Evolutionary conservation across 768 basidiomycete species (phyloP), one percentile per base, ranked within the genome.

Genomic region (Mycena alexandri): DNA sequence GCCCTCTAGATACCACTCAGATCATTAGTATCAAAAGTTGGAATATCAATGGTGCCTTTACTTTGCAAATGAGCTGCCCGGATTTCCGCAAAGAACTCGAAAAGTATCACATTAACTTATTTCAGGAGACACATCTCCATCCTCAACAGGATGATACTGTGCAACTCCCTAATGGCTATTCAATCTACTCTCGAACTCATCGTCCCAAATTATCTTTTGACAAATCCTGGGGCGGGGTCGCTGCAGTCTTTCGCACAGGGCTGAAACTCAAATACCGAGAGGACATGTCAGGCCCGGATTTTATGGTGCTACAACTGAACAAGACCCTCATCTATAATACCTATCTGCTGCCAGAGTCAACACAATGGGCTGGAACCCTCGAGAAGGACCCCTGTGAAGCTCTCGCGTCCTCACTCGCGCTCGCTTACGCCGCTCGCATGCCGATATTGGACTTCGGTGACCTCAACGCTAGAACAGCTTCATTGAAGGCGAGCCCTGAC

Each of bases 151-250:
- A 48, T 14, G 58, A 34, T 4, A 59, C 47, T 5, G 16, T 47
- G n/a, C 19, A 59, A 14, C 58, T 59, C 13, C 58, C 55, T 4
- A 2, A 4, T n/a, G 54, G 55, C 21, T 54, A 54, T 19, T 38
- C 53, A 5, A 38, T 54, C 36, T n/a, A 41, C 4, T 54, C 53
- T 16, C 53, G 53, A 3, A 41, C 38, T 3, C n/a, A n/a, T 12
- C n/a, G 53, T 14, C 53, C 53, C 2, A 54, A 41, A 13, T 2
- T 36, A 13, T 54, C 53, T 8, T 54, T 42, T 19, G 55, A 29
- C 17, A 44, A 44, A n/a, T 57, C 55, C 5, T 57, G 55, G 55
- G 55, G 55, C 14, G 55, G 55, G n/a, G 55, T 57, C 9, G 55
- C 55, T 0, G 16, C 25, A 7, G 25, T 57, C 5, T 57, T 29